Base-by-base conservation (phyloP, 805 yeast species). In the Saccharomycodes ludwigii region DNA sequence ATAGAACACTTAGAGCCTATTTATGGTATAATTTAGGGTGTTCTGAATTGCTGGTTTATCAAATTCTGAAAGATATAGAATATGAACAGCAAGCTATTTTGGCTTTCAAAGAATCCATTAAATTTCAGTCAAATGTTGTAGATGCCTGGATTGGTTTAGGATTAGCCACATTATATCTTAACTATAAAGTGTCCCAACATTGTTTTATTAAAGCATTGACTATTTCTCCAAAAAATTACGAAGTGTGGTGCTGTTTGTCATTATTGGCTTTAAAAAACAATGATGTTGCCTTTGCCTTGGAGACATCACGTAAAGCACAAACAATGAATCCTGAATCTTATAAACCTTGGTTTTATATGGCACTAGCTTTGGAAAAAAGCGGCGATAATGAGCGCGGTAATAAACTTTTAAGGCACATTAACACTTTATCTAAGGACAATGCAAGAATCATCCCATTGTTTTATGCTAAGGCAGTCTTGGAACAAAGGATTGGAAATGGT, bases 111-210 rank as follows among this genome's bases (percentile, higher is more conserved):
- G 67, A 63, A 26, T 77, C 95, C 0, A 73, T 86, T 33, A 73
- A 68, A 34, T 56, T 73, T 6, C 95, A 88, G 50, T 66, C 76
- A 4, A 69, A 66, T 35, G 80, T 78, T 39, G 61, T 78, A 2
- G 73, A 68, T 13, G 73, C 73, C 36, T 91, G 99, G 99, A 63
- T 71, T 32, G 76, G 81, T 0, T 61, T 88, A 18, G 98, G 97
- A 10, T 67, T 78, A 35, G 79, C 85, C 0, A 71, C 83, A 6
- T 65, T 76, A 33, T 57, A 71, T 3, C 54, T 63, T 4, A 79
- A 73, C 40, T 76, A 88, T 0, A 66, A 69, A 29, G 79, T 83
- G 5, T 64, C 96, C 0, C 99, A 91, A 54, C 99, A 91, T 56
- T 84, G 95, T 51, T 83, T 81, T 44, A 80, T 91, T 43, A 78